Evolutionary conservation across 176 grass and related monocot genomes (phyloP).

Genomic region (Guadua angustifolia): DNA sequence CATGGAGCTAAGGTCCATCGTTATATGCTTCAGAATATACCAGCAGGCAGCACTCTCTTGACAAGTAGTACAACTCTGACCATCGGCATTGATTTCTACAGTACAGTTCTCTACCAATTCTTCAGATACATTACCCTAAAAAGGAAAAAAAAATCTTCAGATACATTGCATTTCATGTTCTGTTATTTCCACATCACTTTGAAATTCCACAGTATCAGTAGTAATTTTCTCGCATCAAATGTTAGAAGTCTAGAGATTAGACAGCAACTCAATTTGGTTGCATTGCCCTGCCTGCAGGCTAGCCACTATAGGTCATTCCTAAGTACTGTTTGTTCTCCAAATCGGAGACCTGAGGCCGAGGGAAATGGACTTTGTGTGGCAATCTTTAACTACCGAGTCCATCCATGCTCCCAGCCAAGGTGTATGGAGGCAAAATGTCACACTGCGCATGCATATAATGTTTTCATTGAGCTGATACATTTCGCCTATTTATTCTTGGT

Average conservation of each 20-base stretch:
- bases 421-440: not conserved
- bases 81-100: not conserved
- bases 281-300: not conserved
- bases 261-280: not conserved
- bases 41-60: not conserved
- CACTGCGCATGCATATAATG: too few relatives aligned
- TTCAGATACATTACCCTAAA: not conserved
- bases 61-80: not conserved
- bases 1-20: not conserved
- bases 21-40: not conserved
- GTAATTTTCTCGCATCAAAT: not conserved
- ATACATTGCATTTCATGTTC: not conserved
- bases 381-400: not conserved
- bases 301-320: not conserved
- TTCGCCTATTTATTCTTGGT: not conserved
- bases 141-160: not conserved
- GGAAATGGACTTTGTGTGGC: slow-evolving; percentile 30
- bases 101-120: not conserved
- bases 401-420: not conserved
- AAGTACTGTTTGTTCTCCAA: not conserved
- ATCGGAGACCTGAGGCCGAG: slow-evolving; percentile 17
- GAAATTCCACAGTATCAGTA: not conserved
- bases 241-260: not conserved
- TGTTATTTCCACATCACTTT: not conserved
- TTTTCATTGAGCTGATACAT: not conserved